These are phyloP conservation scores for Lyophyllum atratum DNA, from an alignment of 768 basidiomycete species.

Conservation along the genomic window DNA sequence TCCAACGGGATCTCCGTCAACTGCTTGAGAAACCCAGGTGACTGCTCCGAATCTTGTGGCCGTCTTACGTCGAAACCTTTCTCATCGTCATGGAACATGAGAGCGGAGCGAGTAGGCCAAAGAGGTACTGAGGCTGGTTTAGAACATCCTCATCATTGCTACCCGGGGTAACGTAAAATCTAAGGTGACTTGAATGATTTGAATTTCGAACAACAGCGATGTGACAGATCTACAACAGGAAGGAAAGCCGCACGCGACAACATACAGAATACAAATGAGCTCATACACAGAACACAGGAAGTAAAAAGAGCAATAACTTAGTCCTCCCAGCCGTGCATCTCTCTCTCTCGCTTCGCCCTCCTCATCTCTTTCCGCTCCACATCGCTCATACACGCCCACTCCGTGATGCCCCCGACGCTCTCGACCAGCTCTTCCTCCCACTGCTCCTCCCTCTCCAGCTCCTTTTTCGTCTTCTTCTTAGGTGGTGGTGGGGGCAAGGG, in stretches of 20 bases:
- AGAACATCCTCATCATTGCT: not conserved
- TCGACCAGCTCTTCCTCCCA: conserved; percentile 83
- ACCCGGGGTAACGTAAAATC: not conserved
- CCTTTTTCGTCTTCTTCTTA: conserved; percentile 79
- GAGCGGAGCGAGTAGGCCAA: not conserved
- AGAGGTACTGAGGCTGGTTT: too few species aligned
- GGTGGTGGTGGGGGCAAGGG: conserved; percentile 70
- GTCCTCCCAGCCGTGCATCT: conserved; percentile 62
- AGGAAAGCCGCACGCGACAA: not conserved
- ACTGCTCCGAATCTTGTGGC: not conserved
- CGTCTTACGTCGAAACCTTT: not conserved
- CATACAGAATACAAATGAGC: not conserved
- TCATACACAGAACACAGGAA: not conserved
- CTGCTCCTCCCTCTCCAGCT: conserved; percentile 71
- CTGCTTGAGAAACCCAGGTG: not conserved
- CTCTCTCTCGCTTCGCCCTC: conserved; percentile 62
- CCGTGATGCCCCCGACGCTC: conserved; percentile 66
- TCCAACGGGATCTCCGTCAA: conserved; percentile 24
- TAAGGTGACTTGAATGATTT: not conserved
- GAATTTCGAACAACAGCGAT: not conserved
- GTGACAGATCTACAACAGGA: not conserved
- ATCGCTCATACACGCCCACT: conserved; percentile 50
- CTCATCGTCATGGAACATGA: not conserved
- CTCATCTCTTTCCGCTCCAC: conserved; percentile 54
- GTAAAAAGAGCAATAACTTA: conserved; percentile 19